These are phyloP conservation scores for Soucietia sequanensis DNA, from an alignment of 805 yeast genomes.

Conservation along the genomic window DNA sequence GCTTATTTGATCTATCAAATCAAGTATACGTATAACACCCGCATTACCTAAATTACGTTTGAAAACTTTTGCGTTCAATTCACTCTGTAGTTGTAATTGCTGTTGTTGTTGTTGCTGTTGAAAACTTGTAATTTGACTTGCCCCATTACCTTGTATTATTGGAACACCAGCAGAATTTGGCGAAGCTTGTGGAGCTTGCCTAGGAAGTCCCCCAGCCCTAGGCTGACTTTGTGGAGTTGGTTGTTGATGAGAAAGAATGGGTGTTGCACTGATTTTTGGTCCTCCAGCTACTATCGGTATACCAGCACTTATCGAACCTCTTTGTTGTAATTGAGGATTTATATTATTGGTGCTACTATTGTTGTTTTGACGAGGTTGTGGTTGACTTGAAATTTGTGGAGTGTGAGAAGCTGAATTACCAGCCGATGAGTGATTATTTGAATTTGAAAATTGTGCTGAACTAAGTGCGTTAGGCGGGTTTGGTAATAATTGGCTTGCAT, in stretches of 20 bases:
- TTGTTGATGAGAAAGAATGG: constrained; percentile 25
- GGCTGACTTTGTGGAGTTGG: constrained; percentile 20
- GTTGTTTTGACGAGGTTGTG: constrained; percentile 14
- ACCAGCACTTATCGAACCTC: constrained; percentile 1
- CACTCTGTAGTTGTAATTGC: constrained; percentile 24
- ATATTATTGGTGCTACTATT: constrained; percentile 4
- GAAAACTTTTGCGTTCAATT: constrained; percentile 31
- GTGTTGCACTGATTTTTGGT: constrained; percentile 13
- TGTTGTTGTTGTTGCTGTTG: too few species aligned
- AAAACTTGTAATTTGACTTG: too few species aligned
- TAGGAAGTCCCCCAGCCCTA: too few species aligned
- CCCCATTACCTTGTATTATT: too few species aligned
- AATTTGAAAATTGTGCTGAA: constrained; percentile 21
- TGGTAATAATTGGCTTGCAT: too few species aligned
- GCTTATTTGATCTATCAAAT: constrained; percentile 37
- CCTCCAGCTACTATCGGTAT: too few species aligned
- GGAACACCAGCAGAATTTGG: too few species aligned
- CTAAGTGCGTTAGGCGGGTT: too few species aligned
- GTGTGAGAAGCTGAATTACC: constrained; percentile 27
- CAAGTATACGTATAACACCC: constrained; percentile 38
- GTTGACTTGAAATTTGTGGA: constrained; percentile 27
- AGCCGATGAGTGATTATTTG: constrained; percentile 7
- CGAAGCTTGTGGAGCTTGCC: too few species aligned
- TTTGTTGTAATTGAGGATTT: constrained; percentile 1
- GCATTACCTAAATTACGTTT: constrained; percentile 44